A percentile compares a stretch with the other conserved stretches of the same genome.
Evolutionary conservation across 2,329 filamentous ascomycete genomes (phyloP).

Genomic region (Zasmidium cellare): DNA sequence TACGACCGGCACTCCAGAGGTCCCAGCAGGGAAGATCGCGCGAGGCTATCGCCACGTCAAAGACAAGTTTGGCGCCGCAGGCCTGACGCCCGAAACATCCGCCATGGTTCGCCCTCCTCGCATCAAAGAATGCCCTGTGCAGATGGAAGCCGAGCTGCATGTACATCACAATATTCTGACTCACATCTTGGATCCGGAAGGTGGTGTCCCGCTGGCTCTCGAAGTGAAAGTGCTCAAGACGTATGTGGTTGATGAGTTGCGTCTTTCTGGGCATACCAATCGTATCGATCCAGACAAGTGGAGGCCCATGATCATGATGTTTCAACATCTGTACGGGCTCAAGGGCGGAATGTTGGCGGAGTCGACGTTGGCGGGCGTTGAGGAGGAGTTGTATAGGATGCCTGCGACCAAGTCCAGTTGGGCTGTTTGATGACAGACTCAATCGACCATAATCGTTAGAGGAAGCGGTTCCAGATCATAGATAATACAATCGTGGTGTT

Average conservation of each 20-base stretch:
- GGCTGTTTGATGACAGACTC: too few relatives aligned
- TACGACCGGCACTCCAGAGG: conserved; percentile 4
- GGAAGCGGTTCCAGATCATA: background rate
- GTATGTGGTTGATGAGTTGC: conserved; percentile 7
- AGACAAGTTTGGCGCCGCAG: conserved; percentile 5
- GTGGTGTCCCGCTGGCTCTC: background rate
- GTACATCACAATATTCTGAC: background rate
- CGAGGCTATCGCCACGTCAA: conserved; percentile 6
- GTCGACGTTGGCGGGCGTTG: conserved; percentile 2
- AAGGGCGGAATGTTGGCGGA: background rate
- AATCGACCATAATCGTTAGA: too few relatives aligned
- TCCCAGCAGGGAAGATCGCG: conserved; percentile 1
- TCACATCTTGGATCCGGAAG: background rate
- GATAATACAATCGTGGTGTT: background rate
- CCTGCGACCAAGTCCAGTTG: background rate
- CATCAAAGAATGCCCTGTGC: conserved; percentile 8
- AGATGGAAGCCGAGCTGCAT: conserved; percentile 9
- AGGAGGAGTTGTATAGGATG: conserved; percentile 7
- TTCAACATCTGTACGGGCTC: conserved; percentile 7
- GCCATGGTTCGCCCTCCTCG: conserved; percentile 3
- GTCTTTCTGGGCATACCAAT: conserved; percentile 2
- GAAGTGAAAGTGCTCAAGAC: conserved; percentile 6
- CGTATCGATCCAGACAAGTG: conserved; percentile 8
- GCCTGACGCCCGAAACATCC: conserved; percentile 1
- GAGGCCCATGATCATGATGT: conserved; percentile 12